phyloP scores from a whole-genome alignment of 257 asterid species.

The Przewalskia tangutica region DNA sequence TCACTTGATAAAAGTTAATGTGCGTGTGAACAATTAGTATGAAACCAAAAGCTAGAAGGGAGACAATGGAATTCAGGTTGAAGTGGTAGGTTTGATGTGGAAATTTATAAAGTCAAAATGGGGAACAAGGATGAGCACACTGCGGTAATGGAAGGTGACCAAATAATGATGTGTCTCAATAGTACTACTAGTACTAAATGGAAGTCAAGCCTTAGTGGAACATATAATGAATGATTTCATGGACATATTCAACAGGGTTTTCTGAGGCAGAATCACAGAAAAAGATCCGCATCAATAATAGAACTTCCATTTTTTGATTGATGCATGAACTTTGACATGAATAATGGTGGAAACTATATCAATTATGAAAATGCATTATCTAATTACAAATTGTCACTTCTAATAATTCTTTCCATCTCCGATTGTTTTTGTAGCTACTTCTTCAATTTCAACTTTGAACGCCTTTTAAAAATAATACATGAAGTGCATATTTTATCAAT shows the following conservation, averaged over 20 bases:
- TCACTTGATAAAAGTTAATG: not conserved
- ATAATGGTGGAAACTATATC: not conserved
- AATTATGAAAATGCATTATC: not conserved
- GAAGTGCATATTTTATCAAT: no score
- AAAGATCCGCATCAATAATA: not conserved
- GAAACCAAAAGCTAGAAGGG: not conserved
- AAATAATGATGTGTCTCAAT: conserved; percentile 13
- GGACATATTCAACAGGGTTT: not conserved
- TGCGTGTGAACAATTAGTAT: conserved; percentile 3
- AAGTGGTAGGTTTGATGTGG: conserved; percentile 19
- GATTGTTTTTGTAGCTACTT: not conserved
- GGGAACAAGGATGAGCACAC: conserved; percentile 4
- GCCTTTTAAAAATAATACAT: no score
- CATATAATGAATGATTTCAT: not conserved
- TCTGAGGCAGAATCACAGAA: not conserved
- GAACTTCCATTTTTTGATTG: not conserved
- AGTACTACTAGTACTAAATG: not conserved
- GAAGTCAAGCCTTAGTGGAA: not conserved
- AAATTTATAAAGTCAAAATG: conserved; percentile 25
- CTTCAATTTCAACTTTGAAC: no score
- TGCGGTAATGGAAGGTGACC: conserved; percentile 25
- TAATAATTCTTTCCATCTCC: not conserved
- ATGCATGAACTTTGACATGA: not conserved
- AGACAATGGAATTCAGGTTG: not conserved
- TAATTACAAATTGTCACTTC: not conserved